A percentile compares a stretch with the other conserved stretches of the same genome.
phyloP scores from a whole-genome alignment of 805 yeast species.

The Komagataella mondaviorum region DNA sequence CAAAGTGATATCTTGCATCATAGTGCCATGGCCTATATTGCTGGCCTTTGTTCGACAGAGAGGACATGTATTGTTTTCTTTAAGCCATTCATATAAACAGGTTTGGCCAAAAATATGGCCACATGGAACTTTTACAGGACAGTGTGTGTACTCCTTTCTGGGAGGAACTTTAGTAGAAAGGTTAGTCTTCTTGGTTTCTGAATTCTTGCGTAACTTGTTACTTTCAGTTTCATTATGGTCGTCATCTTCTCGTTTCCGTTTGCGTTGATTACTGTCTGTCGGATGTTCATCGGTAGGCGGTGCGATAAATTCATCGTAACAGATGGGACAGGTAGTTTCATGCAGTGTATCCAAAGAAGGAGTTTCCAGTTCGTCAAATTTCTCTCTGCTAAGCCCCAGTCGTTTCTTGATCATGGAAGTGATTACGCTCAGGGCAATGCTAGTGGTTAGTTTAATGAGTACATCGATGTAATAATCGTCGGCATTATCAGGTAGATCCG shows the following conservation, averaged over 20 bases:
- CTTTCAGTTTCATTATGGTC: constrained; percentile 8
- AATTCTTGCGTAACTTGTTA: constrained; percentile 8
- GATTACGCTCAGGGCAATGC: constrained; percentile 53
- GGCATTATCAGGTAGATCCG: constrained; percentile 47
- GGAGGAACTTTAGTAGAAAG: constrained; percentile 4
- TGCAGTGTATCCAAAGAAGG: constrained; percentile 12
- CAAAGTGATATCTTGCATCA: constrained; percentile 14
- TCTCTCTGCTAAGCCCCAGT: constrained; percentile 37
- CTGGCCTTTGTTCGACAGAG: constrained; percentile 49
- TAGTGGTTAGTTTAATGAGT: constrained; percentile 53
- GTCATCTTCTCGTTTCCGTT: constrained; percentile 14
- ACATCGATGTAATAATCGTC: constrained; percentile 49
- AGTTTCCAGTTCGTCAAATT: constrained; percentile 24
- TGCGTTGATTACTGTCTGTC: constrained; percentile 3
- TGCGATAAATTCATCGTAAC: constrained; percentile 39
- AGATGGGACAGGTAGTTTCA: constrained; percentile 39
- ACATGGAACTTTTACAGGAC: constrained; percentile 70
- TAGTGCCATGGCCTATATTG: constrained; percentile 4
- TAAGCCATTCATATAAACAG: constrained; percentile 82
- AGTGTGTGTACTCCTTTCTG: constrained; percentile 30
- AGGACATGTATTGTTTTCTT: constrained; percentile 67
- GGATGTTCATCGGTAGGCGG: not conserved
- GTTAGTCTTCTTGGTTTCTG: constrained; percentile 10
- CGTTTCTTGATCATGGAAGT: constrained; percentile 32
- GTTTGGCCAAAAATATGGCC: constrained; percentile 75